Percentiles rank a stretch among this genome's conserved stretches.
These are phyloP conservation scores for Colletotrichum lini DNA, from an alignment of 2,329 filamentous ascomycete genomes.

Conservation along the genomic window DNA sequence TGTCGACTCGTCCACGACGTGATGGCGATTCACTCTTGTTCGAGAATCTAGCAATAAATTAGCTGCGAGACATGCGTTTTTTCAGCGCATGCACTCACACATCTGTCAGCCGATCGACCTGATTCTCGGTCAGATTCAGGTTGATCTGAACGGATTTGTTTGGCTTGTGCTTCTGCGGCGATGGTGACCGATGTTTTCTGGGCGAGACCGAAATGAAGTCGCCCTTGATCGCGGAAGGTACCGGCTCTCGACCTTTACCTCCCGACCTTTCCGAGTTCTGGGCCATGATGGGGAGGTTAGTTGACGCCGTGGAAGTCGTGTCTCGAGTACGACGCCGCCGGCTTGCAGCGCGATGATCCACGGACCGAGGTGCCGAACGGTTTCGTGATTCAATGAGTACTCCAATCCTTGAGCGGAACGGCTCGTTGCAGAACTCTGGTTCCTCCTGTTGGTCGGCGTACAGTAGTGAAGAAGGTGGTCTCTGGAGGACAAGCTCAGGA, in stretches of 20 bases:
- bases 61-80: constrained; percentile 12
- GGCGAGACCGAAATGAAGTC: constrained; percentile 56
- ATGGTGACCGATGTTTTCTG: constrained; percentile 52
- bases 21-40: constrained; percentile 49
- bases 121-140: constrained; percentile 63
- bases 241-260: constrained; percentile 20
- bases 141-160: constrained; percentile 61
- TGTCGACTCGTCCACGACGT: constrained; percentile 43
- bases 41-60: constrained; percentile 50
- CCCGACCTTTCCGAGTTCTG: constrained; percentile 28
- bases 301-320: constrained; percentile 14
- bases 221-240: constrained; percentile 50
- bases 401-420: constrained; percentile 27
- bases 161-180: constrained; percentile 52
- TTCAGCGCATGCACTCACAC: constrained; percentile 52
- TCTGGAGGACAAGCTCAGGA: constrained; percentile 13
- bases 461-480: background rate
- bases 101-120: constrained; percentile 63
- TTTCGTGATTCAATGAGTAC: background rate
- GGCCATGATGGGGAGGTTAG: constrained; percentile 27
- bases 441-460: background rate
- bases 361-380: background rate
- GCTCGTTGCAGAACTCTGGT: constrained; percentile 12
- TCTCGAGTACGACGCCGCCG: background rate
- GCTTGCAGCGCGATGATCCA: background rate